phyloP scores from a whole-genome alignment of 495 filamentous ascomycete species.

The Penicillium angulare region DNA sequence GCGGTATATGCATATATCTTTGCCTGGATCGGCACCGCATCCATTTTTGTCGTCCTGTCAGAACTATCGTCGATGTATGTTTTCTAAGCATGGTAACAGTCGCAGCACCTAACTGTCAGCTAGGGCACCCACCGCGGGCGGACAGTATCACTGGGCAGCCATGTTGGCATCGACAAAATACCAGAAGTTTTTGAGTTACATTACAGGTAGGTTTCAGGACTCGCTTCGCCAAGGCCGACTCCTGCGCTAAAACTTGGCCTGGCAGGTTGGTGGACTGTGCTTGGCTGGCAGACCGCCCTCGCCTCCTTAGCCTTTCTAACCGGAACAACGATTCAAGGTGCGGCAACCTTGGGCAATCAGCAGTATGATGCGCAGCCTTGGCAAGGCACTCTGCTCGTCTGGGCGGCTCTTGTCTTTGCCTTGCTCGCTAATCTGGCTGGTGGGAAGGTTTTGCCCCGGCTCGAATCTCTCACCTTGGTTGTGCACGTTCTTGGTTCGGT shows the following conservation, averaged over 20 bases:
- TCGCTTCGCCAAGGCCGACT: background rate
- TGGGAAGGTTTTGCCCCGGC: conserved; percentile 38
- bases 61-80: conserved; percentile 44
- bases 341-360: background rate
- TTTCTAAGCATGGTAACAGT: background rate
- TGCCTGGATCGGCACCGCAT: conserved; percentile 39
- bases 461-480: conserved; percentile 46
- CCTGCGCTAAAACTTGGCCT: background rate
- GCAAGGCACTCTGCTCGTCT: conserved; percentile 45
- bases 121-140: conserved; percentile 49
- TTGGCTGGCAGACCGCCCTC: background rate
- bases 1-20: conserved; percentile 53
- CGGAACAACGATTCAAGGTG: background rate
- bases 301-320: background rate
- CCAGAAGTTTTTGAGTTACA: conserved; percentile 45
- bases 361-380: conserved; percentile 36
- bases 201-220: conserved; percentile 36
- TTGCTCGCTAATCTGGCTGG: conserved; percentile 41
- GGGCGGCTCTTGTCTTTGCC: conserved; percentile 36
- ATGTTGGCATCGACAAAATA: conserved; percentile 42
- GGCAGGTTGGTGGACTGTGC: background rate
- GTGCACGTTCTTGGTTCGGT: conserved; percentile 52
- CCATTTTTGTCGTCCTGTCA: conserved; percentile 30
- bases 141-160: conserved; percentile 55
- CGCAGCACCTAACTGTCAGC: background rate